These are phyloP conservation scores for Russula foetens DNA, from an alignment of 768 basidiomycete species.

Conservation along the genomic window DNA sequence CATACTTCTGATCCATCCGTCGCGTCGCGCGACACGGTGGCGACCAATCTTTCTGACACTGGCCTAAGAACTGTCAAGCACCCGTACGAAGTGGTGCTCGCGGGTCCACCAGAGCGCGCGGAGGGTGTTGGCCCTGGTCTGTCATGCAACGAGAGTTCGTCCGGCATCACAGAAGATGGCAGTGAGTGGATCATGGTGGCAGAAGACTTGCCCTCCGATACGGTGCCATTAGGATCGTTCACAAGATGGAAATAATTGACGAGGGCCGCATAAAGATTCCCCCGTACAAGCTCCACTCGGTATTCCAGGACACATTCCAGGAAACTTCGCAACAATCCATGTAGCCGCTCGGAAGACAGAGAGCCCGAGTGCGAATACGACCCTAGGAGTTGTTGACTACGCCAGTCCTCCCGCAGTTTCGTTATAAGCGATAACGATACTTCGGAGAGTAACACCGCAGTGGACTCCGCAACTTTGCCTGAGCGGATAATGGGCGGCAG, in stretches of 20 bases:
- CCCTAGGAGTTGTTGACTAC: conserved; percentile 60
- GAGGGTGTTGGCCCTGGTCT: conserved; percentile 22
- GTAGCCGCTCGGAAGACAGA: conserved; percentile 74
- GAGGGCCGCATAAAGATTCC: conserved; percentile 89
- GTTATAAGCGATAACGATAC: conserved; percentile 75
- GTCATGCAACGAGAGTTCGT: conserved; percentile 18
- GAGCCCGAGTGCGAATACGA: conserved; percentile 57
- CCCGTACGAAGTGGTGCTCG: conserved; percentile 32
- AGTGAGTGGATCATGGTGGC: neutral
- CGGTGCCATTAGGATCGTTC: conserved; percentile 16
- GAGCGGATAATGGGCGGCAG: conserved; percentile 64
- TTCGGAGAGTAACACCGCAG: conserved; percentile 79
- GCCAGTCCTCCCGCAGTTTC: conserved; percentile 78
- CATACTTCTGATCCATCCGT: conserved; percentile 94
- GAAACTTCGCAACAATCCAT: conserved; percentile 61
- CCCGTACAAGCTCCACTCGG: conserved; percentile 78
- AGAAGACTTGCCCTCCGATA: neutral
- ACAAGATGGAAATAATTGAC: conserved; percentile 87
- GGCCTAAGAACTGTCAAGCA: conserved; percentile 61
- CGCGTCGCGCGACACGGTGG: conserved; percentile 77
- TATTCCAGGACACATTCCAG: conserved; percentile 71
- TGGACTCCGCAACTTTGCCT: conserved; percentile 55
- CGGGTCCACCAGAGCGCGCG: conserved; percentile 20
- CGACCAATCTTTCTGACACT: conserved; percentile 62
- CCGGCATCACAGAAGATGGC: conserved; percentile 2